Percentiles rank a stretch among this genome's conserved stretches.
Evolutionary conservation across 768 basidiomycete genomes (phyloP).

Genomic region (Xerocomellus amylosporus): DNA sequence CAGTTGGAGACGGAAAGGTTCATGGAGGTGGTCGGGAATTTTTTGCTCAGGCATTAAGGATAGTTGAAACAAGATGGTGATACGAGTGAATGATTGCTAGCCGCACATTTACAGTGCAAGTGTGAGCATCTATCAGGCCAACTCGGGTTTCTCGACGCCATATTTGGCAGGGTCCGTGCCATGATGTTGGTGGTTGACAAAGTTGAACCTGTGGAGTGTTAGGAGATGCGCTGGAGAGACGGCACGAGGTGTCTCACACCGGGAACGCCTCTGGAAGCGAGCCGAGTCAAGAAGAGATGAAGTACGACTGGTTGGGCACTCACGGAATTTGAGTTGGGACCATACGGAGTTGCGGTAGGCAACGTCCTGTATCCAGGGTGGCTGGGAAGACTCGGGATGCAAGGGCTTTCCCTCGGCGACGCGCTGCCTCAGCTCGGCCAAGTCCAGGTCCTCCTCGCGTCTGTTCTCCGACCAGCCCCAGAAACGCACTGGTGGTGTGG

Average conservation of each 20-base stretch:
- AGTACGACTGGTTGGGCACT: conserved; percentile 30
- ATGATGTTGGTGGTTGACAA: conserved; percentile 88
- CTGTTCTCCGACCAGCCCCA: conserved; percentile 94
- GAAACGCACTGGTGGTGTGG: conserved; percentile 65
- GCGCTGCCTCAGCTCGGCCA: conserved; percentile 72
- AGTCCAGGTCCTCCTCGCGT: conserved; percentile 74
- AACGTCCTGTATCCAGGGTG: conserved; percentile 80
- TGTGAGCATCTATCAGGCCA: conserved; percentile 18
- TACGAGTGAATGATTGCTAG: not conserved
- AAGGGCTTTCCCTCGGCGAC: conserved; percentile 78
- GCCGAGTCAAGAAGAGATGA: conserved; percentile 11
- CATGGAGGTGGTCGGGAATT: conserved; percentile 32
- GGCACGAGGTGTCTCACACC: conserved; percentile 49
- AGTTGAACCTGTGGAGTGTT: conserved; percentile 73
- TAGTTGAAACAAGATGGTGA: not conserved
- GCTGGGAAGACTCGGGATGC: conserved; percentile 81
- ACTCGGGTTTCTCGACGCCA: conserved; percentile 36
- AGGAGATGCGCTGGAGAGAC: conserved; percentile 1
- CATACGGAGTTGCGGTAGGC: conserved; percentile 87
- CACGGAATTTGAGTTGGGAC: conserved; percentile 92
- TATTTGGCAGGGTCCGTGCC: conserved; percentile 87
- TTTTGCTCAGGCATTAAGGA: conserved; percentile 23
- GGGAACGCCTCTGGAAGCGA: conserved; percentile 59
- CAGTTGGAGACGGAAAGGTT: conserved; percentile 37
- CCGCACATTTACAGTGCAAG: conserved; percentile 8